A percentile compares a stretch with the other conserved stretches of the same genome.
Conservation (phyloP, 257 asterid species). For the Handroanthus guayacan region DNA sequence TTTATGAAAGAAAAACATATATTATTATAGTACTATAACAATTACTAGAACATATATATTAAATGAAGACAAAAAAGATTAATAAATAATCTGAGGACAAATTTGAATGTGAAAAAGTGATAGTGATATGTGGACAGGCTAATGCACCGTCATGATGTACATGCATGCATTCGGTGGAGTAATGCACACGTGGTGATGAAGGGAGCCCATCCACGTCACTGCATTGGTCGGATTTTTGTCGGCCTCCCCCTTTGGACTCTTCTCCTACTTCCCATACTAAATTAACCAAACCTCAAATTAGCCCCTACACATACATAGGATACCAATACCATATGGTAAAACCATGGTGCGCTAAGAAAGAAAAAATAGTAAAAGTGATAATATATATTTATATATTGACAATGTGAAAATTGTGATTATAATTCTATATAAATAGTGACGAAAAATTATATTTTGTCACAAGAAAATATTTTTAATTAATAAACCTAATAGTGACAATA, state of each 20-base stretch:
- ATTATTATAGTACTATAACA: too few species aligned
- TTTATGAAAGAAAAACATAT: too few species aligned
- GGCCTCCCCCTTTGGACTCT: slow-evolving; percentile 17
- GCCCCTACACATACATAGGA: slow-evolving; percentile 39
- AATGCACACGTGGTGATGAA: slow-evolving; percentile 40
- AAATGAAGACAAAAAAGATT: slow-evolving; percentile 33
- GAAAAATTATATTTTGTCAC: too few species aligned
- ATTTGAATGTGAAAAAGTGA: background rate
- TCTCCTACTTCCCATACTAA: background rate
- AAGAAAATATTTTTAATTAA: too few species aligned
- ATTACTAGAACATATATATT: background rate
- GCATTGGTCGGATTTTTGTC: slow-evolving; percentile 41
- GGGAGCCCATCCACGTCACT: slow-evolving; percentile 34
- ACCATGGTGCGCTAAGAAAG: too few species aligned
- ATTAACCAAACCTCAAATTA: background rate
- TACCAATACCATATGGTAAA: slow-evolving; percentile 35
- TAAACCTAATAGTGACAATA: too few species aligned
- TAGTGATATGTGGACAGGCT: too few species aligned
- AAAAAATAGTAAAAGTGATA: too few species aligned
- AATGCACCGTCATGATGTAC: slow-evolving; percentile 33
- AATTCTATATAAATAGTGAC: too few species aligned
- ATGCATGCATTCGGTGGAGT: slow-evolving; percentile 22
- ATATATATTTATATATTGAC: too few species aligned
- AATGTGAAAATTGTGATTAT: too few species aligned
- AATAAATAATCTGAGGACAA: background rate